A percentile compares a stretch with the other conserved stretches of the same genome.
Conservation (phyloP, 768 basidiomycete genomes). For the Leccinum barrowsii region DNA sequence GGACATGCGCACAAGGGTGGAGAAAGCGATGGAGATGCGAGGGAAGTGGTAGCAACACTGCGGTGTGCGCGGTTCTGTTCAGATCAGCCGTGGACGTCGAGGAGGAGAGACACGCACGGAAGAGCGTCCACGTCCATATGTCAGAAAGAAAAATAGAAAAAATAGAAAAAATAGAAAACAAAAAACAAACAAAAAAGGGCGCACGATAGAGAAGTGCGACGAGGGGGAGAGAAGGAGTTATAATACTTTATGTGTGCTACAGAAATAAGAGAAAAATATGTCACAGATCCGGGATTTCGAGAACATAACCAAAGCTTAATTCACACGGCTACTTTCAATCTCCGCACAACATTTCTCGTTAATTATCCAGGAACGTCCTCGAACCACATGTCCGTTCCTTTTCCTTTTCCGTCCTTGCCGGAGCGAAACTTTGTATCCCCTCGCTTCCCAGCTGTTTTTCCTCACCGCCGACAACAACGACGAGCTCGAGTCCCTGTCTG, state of each 20-base stretch:
- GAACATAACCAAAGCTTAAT: slow-evolving; percentile 37
- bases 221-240: slow-evolving; percentile 27
- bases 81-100: slow-evolving; percentile 14
- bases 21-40: slow-evolving; percentile 15
- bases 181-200: slow-evolving; percentile 4
- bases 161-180: not conserved
- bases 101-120: slow-evolving; percentile 16
- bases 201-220: slow-evolving; percentile 8
- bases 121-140: slow-evolving; percentile 19
- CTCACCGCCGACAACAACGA: not conserved
- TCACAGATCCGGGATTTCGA: slow-evolving; percentile 39
- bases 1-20: slow-evolving; percentile 19
- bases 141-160: slow-evolving; percentile 3
- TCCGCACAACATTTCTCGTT: slow-evolving; percentile 29
- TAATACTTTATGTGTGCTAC: slow-evolving; percentile 27
- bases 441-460: slow-evolving; percentile 10
- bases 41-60: slow-evolving; percentile 10
- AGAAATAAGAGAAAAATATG: slow-evolving; percentile 39
- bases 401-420: slow-evolving; percentile 21
- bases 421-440: slow-evolving; percentile 16
- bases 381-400: slow-evolving; percentile 18
- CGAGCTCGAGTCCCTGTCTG: not conserved
- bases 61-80: slow-evolving; percentile 1
- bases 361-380: slow-evolving; percentile 33
- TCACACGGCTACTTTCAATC: slow-evolving; percentile 34